A percentile compares a stretch with the other conserved stretches of the same genome.
phyloP scores from a whole-genome alignment of 148 eudicot genomes.

The Camellia lanceoleosa region DNA sequence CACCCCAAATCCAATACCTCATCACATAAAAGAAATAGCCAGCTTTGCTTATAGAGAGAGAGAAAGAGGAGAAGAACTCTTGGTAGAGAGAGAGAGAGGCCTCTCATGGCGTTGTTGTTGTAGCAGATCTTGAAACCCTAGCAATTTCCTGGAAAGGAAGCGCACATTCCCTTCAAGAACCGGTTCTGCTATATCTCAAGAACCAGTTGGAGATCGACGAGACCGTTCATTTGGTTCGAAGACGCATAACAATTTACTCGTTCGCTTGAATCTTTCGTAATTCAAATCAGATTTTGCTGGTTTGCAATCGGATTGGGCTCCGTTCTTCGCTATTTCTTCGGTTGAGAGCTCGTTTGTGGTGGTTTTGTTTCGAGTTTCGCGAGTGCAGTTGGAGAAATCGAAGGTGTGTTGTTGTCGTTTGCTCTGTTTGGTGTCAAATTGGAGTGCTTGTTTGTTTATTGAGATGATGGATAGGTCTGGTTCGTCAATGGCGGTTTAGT shows the following conservation, averaged over 20 bases:
- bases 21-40: not conserved
- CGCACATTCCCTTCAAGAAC: constrained; percentile 10
- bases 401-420: not conserved
- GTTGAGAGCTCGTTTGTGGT: not conserved
- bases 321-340: not conserved
- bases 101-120: not conserved
- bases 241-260: not conserved
- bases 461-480: not conserved
- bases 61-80: not conserved
- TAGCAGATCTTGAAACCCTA: constrained; percentile 62
- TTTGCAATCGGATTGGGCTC: not conserved
- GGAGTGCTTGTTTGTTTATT: not conserved
- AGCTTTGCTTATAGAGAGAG: not conserved
- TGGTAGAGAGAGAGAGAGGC: not conserved
- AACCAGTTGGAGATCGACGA: not conserved
- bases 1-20: not conserved
- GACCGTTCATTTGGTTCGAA: not conserved
- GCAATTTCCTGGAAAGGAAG: constrained; percentile 9
- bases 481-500: constrained; percentile 17
- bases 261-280: not conserved
- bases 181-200: constrained; percentile 1
- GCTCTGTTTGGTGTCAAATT: not conserved
- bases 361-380: not conserved
- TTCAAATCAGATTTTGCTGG: not conserved
- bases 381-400: not conserved